Evolutionary conservation across 495 filamentous ascomycete species (phyloP).

Genomic region (Aspergillus cristatus): DNA sequence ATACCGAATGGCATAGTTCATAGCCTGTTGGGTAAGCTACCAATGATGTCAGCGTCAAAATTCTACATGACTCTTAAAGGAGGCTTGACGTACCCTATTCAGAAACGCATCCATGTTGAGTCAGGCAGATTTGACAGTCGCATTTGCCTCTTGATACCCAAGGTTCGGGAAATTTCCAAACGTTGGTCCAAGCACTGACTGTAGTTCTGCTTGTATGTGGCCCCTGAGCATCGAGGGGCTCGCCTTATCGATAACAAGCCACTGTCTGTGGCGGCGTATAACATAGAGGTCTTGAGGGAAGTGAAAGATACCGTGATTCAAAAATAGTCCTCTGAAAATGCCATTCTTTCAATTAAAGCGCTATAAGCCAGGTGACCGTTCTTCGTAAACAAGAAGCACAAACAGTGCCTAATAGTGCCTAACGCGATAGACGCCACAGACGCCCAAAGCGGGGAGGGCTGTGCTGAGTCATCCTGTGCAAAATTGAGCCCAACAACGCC

Average conservation of each 20-base stretch:
- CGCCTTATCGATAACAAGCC: constrained; percentile 30
- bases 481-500: constrained; percentile 16
- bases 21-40: constrained; percentile 69
- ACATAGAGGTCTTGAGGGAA: too few relatives aligned
- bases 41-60: constrained; percentile 10
- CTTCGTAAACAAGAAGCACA: neutral
- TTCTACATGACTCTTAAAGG: neutral
- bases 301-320: too few relatives aligned
- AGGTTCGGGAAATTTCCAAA: neutral
- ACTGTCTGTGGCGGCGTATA: too few relatives aligned
- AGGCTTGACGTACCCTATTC: constrained; percentile 41
- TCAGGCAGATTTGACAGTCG: too few relatives aligned
- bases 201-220: constrained; percentile 3
- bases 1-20: constrained; percentile 80
- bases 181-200: constrained; percentile 1
- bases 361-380: too few relatives aligned
- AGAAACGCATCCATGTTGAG: constrained; percentile 71
- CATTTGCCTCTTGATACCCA: too few relatives aligned
- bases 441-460: neutral
- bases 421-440: neutral
- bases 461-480: constrained; percentile 35
- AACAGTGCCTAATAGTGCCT: constrained; percentile 8
- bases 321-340: too few relatives aligned
- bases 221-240: constrained; percentile 15
- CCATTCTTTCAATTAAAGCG: too few relatives aligned